Percentiles rank a stretch among this genome's conserved stretches.
Conservation (phyloP, 2,329 filamentous ascomycete species). For the Beauveria rudraprayagi region DNA sequence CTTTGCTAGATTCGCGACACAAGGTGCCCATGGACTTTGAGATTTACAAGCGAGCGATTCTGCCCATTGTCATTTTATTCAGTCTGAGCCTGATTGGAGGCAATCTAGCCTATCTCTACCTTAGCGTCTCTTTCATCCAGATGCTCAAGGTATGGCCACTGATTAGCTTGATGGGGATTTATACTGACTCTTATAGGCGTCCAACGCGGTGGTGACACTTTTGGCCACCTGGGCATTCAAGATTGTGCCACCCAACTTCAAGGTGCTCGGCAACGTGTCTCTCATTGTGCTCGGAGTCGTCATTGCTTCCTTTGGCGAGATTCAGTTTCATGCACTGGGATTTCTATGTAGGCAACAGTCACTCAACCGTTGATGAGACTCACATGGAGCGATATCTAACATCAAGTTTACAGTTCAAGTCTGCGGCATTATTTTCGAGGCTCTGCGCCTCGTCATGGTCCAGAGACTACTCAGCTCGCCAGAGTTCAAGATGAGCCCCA, state of each 20-base stretch:
- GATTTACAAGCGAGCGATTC: constrained; percentile 85
- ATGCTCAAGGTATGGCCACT: constrained; percentile 77
- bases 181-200: constrained; percentile 36
- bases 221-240: constrained; percentile 83
- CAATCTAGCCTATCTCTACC: constrained; percentile 90
- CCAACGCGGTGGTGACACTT: constrained; percentile 87
- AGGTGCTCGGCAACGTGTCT: constrained; percentile 84
- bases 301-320: constrained; percentile 91
- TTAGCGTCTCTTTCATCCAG: constrained; percentile 95
- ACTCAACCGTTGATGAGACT: neutral
- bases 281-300: constrained; percentile 92
- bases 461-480: constrained; percentile 72
- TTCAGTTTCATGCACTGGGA: constrained; percentile 77
- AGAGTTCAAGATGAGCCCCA: constrained; percentile 87
- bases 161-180: too few species aligned
- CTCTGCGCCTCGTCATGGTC: constrained; percentile 75
- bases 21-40: constrained; percentile 94
- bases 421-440: constrained; percentile 72
- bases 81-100: constrained; percentile 92
- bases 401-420: constrained; percentile 44
- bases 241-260: constrained; percentile 74
- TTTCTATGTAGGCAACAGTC: constrained; percentile 48
- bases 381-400: neutral
- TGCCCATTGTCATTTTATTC: constrained; percentile 94
- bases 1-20: constrained; percentile 85